Conservation (phyloP, 2,329 filamentous ascomycete species). For the Uncinocarpus reesii region DNA sequence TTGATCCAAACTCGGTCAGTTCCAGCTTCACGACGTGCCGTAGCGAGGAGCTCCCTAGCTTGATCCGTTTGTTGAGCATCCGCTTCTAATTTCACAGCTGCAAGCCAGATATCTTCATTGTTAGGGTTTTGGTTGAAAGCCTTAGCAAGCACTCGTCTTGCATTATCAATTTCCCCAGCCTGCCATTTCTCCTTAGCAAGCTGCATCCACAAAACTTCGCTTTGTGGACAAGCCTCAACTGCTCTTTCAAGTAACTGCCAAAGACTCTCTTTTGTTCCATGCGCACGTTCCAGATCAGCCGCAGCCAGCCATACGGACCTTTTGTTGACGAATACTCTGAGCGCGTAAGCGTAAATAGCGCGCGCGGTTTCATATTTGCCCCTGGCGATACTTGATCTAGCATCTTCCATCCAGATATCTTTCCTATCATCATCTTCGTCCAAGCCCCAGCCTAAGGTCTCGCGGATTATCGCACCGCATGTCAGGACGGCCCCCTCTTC, state of each 20-base stretch:
- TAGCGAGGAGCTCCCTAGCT: conserved; percentile 68
- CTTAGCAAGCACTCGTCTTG: conserved; percentile 70
- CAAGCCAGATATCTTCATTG: conserved; percentile 96
- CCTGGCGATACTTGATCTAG: conserved; percentile 66
- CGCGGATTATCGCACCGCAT: conserved; percentile 77
- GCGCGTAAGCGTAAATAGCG: conserved; percentile 83
- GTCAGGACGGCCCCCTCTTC: conserved; percentile 79
- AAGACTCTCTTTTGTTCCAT: conserved; percentile 72
- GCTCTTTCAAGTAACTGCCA: conserved; percentile 84
- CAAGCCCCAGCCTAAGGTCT: conserved; percentile 84
- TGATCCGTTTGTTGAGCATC: conserved; percentile 75
- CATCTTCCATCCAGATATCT: conserved; percentile 92
- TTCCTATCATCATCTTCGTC: conserved; percentile 96
- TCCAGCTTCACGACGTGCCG: conserved; percentile 76
- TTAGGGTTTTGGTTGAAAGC: conserved; percentile 93
- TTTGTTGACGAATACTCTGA: conserved; percentile 81
- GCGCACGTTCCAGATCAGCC: conserved; percentile 80
- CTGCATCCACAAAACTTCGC: conserved; percentile 89
- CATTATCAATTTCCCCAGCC: conserved; percentile 74
- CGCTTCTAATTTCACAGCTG: conserved; percentile 90
- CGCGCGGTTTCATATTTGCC: conserved; percentile 82
- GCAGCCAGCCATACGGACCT: conserved; percentile 83
- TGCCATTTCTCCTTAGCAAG: conserved; percentile 92
- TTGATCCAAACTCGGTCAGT: conserved; percentile 98
- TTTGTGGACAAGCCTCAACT: conserved; percentile 83